A percentile compares a stretch with the other conserved stretches of the same genome.
Conservation (phyloP, 441 rosid species). For the Adansonia grandidieri region DNA sequence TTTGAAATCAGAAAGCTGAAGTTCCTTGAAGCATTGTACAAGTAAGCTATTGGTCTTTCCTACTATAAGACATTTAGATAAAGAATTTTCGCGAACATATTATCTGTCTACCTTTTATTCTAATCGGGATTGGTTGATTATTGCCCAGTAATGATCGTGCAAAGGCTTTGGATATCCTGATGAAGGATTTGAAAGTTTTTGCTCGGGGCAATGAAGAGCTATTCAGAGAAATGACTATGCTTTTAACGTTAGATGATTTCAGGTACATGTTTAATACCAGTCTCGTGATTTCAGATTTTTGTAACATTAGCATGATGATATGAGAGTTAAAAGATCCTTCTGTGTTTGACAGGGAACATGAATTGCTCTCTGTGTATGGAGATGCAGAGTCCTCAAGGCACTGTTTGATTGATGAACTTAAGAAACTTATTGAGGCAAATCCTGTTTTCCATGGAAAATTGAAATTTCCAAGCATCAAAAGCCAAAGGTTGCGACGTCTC, state of each 20-base stretch:
- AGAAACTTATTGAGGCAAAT: slow-evolving; percentile 54
- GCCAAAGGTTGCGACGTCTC: slow-evolving; percentile 53
- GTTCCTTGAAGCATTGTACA: slow-evolving; percentile 61
- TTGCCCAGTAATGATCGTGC: slow-evolving; percentile 48
- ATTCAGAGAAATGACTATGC: slow-evolving; percentile 54
- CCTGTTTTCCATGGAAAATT: slow-evolving; percentile 54
- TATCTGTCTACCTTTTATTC: neutral
- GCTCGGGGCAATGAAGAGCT: slow-evolving; percentile 43
- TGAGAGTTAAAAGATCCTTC: slow-evolving; percentile 19
- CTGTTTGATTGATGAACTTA: slow-evolving; percentile 45
- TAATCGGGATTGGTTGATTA: neutral
- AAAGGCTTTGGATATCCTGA: slow-evolving; percentile 61
- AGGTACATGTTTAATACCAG: slow-evolving; percentile 35
- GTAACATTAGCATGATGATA: slow-evolving; percentile 1
- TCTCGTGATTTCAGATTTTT: slow-evolving; percentile 7
- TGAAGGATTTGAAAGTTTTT: slow-evolving; percentile 58
- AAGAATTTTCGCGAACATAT: neutral
- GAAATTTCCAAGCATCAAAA: slow-evolving; percentile 48
- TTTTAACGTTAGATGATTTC: slow-evolving; percentile 52
- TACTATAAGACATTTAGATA: neutral
- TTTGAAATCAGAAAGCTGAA: slow-evolving; percentile 70
- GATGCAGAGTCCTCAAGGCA: slow-evolving; percentile 54
- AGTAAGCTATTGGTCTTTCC: slow-evolving; percentile 33
- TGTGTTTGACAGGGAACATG: slow-evolving; percentile 50
- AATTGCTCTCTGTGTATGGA: slow-evolving; percentile 45